phyloP scores from a whole-genome alignment of 257 asterid species.

The Forsythia suspensa region DNA sequence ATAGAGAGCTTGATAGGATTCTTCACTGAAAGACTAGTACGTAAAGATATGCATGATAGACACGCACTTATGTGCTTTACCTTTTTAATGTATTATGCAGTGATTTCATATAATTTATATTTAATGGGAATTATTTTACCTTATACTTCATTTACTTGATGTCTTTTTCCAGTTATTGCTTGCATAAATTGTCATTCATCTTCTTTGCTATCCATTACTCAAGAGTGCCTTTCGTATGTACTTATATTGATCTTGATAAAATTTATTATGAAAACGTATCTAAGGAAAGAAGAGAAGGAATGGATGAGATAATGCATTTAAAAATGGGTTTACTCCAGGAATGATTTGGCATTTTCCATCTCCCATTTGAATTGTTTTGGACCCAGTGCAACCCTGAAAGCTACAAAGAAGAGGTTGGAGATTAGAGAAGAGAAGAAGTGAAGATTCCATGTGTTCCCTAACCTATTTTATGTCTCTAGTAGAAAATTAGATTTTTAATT shows the following conservation, averaged over 20 bases:
- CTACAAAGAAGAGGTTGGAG: neutral
- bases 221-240: neutral
- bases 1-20: conserved; percentile 74
- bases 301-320: neutral
- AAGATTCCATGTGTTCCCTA: neutral
- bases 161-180: conserved; percentile 9
- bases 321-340: neutral
- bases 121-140: neutral
- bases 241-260: neutral
- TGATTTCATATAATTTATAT: conserved; percentile 8
- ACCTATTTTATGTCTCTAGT: neutral
- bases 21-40: conserved; percentile 89
- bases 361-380: neutral
- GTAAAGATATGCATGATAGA: conserved; percentile 31
- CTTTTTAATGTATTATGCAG: conserved; percentile 1
- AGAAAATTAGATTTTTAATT: neutral
- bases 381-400: neutral
- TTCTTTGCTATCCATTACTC: neutral
- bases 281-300: neutral
- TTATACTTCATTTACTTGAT: conserved; percentile 10
- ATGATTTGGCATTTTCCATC: neutral
- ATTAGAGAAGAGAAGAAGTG: neutral
- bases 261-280: neutral
- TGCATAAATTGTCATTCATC: conserved; percentile 9
- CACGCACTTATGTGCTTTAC: conserved; percentile 3